Evolutionary conservation across 2,329 filamentous ascomycete species (phyloP), one percentile per base, ranked within the genome.

Genomic region (Pseudocercospora eumusae): DNA sequence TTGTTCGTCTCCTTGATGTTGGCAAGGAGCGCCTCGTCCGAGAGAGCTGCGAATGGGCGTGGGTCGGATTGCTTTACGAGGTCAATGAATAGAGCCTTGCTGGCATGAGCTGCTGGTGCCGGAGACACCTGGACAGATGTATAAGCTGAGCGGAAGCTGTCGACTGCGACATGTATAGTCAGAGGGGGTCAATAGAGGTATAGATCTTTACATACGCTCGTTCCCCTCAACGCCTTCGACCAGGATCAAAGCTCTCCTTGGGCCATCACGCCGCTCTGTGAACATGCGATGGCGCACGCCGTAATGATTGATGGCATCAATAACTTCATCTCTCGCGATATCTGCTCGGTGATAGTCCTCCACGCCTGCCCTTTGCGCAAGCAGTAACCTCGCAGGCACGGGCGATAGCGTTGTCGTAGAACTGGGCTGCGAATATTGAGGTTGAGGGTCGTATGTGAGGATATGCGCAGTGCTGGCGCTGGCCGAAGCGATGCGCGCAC

Each of bases 361-460:
- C 33, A 83, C 73, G 18, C 81, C 81, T 25, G 82, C 76, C 68
- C 81, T 74, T 71, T 82, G 79, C 55, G 82, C 81, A 62, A 84
- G 69, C 54, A 83, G 77, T 61, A 83, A 71, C 70, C 81, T 76
- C 66, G 82, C 80, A 42, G 78, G 77, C 59, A 78, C 75, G 15
- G 80, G 76, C 4, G 70, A 71, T 63, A 78, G 71, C 54, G 57
- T 75, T 69, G 68, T 71, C 67, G 53, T 73, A 68, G n/a, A n/a
- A n/a, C n/a, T n/a, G n/a, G n/a, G n/a, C n/a, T n/a, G n/a, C n/a
- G n/a, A n/a, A n/a, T 74, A 44, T 61, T 33, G 56, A 57, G 61
- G 52, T 61, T 70, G 69, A 60, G 73, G 67, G 50, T 78, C 74
- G 71, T 73, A 72, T 42, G 75, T 68, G 71, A 74, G 77, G 55